Base-by-base conservation (phyloP, 1,284 basidiomycete species). In the Dichomitus squalens region DNA sequence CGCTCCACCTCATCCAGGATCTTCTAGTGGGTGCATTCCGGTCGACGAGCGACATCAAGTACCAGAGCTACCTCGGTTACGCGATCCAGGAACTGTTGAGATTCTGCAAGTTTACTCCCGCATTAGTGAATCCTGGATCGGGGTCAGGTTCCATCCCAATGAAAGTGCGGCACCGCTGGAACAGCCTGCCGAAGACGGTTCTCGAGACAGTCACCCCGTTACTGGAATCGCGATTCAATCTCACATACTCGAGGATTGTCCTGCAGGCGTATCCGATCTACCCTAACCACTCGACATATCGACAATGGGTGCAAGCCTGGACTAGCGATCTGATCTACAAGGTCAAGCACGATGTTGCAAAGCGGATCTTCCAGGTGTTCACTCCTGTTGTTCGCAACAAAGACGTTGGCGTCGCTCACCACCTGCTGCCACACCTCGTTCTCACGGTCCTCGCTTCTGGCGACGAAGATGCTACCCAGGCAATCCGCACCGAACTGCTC, bases 271-370 rank as follows among this genome's bases (percentile, higher is more conserved):
- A 87, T 63, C 95, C 95, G 2, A 86, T 98, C 53, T 99, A 98
- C 73, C 79, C 82, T 1, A 76, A 77, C 3, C 82, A 88, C 53
- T 73, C 82, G 4, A 95, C 93, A 0, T 99, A 97, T 73, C 87
- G 96, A 47, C 96, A 99, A 72, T 99, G 97, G 97, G 82, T 99
- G 21, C 94, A 97, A 64, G 73, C 84, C 0, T 99, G 96, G 96
- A 88, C 92, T 0, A 82, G 84, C 11, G 83, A 93, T 69, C 84
- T 99, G n/a, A 93, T 98, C 55, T 80, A 83, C 9, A 77, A 81
- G 68, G 81, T 80, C 2, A 82, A 82, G 2, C 85, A 84, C n/a
- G 67, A 70, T 2, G 78, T 76, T 31, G 90, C 90, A 4, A 73
- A 77, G 57, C 76, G 75, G 21, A 87, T 99, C 46, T 99, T 99